phyloP scores from a whole-genome alignment of 495 filamentous ascomycete genomes.

The Hyphodiscus hymeniophilus region DNA sequence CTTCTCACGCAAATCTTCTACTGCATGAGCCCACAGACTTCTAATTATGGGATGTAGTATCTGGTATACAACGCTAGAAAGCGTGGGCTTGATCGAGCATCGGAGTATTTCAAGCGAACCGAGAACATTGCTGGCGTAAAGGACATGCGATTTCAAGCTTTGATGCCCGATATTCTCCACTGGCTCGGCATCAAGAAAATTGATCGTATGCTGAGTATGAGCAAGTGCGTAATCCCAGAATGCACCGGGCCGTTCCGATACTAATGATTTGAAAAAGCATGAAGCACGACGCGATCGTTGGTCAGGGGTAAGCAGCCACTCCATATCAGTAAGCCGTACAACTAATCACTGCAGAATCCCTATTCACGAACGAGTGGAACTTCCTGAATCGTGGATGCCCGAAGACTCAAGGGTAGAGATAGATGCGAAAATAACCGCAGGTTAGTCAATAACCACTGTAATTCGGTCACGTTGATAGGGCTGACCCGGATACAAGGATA shows the following conservation, averaged over 20 bases:
- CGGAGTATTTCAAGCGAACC: constrained; percentile 95
- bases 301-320: constrained; percentile 57
- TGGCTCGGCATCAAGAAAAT: constrained; percentile 99
- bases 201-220: constrained; percentile 97
- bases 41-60: constrained; percentile 37
- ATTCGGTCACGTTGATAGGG: constrained; percentile 20
- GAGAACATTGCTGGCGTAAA: constrained; percentile 97
- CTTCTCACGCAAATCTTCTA: constrained; percentile 7
- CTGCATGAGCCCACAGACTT: constrained; percentile 1
- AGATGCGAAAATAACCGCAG: constrained; percentile 96
- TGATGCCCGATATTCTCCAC: constrained; percentile 97
- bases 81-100: constrained; percentile 77
- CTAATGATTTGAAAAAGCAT: constrained; percentile 47
- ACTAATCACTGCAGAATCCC: constrained; percentile 50
- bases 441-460: constrained; percentile 46
- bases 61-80: constrained; percentile 94
- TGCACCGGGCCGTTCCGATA: constrained; percentile 1
- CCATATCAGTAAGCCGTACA: neutral
- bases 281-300: constrained; percentile 98
- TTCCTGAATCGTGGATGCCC: constrained; percentile 91
- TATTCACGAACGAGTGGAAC: constrained; percentile 86
- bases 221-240: constrained; percentile 53
- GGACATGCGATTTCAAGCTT: constrained; percentile 98
- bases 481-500: constrained; percentile 39
- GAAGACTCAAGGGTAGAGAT: constrained; percentile 95